Base-by-base conservation (phyloP, 441 rosid species). In the Populus hybrid region DNA sequence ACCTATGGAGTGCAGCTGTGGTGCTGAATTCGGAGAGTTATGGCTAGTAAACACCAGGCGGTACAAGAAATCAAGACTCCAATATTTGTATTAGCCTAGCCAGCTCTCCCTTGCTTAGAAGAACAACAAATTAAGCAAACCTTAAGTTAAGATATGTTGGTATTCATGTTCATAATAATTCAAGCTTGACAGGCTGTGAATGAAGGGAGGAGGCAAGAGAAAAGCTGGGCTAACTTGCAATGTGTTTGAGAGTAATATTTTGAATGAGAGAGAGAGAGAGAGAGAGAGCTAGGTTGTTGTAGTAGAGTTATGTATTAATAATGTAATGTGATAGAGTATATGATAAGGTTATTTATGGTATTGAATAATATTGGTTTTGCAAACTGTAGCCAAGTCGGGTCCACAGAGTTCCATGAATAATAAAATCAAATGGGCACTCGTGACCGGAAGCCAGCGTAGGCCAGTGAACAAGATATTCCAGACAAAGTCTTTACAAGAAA, bases 151-250 rank as follows among this genome's bases (percentile, higher is more conserved):
- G 3, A 38, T 2, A 38, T 11, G 6, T 14, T 75, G 71, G 74
- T 74, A 80, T 81, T 70, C 78, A 72, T 70, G 77, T 36, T 83
- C 79, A 74, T 83, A 87, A 87, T 86, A 85, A 83, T 88, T 85
- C 81, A 86, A 76, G 78, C 80, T 79, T 87, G 92, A 89, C 92
- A 89, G 92, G 85, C 87, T 87, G 92, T 85, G 85, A 76, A 9
- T 38, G 10, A 76, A 81, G 67, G 80, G 71, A 38, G 12, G 42
- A 61, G 80, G 76, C 75, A 72, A 40, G 68, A 64, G 73, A 77
- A 59, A 24, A 74, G 78, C 78, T 69, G 74, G 79, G 64, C 36
- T 40, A 75, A 54, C 46, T 69, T 69, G 77, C 85, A 80, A 76
- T 83, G 67, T 68, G 75, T 10, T 38, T 40, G 50, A 40, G 75